Base-by-base conservation (phyloP, 331 rosid genomes). In the Dryas integrifolia region DNA sequence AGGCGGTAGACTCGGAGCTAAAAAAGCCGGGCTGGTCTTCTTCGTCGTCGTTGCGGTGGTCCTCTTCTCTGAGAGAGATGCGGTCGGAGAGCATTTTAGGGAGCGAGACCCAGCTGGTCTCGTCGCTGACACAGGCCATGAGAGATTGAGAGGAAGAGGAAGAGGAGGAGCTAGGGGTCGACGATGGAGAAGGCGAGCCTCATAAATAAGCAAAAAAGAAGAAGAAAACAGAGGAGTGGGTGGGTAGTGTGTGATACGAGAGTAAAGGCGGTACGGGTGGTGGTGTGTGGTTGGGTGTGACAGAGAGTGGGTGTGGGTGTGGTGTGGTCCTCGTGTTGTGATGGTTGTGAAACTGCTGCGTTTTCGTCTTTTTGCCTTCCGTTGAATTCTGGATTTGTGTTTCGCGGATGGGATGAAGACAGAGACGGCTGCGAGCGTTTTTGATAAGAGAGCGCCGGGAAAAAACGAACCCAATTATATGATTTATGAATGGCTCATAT, bases 51-150 rank as follows among this genome's bases (percentile, higher is more conserved):
- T 52, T 58, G 7, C 59, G 74, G 7, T 53, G 76, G 7, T 58
- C 62, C 10, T 50, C 66, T 5, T 68, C 63, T 1, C 13, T 16
- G 11, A 53, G 76, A 60, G 73, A 73, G 10, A 67, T 15, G 10
- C 69, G 72, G n/a, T 67, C 70, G 0, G 84, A 44, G 60, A 85
- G 78, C 88, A 73, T 73, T 62, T 74, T 73, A 45, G 82, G 74
- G 1, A 65, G 77, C 8, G 82, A 9, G 70, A 61, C 81, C 89
- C 86, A 86, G 62, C 70, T 49, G 3, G 35, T 30, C 62, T 83
- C 85, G n/a, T 78, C 84, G 83, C 84, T 80, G 77, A 88, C 35
- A 70, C 96, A 90, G 48, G 92, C 96, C 96, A 92, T 91, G 85
- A 21, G 11, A 40, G 58, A 65, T 4, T 38, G 30, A 44, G 21